A percentile compares a stretch with the other conserved stretches of the same genome.
These are phyloP conservation scores for Citrus cavaleriei DNA, from an alignment of 345 rosid genomes.

Conservation along the genomic window DNA sequence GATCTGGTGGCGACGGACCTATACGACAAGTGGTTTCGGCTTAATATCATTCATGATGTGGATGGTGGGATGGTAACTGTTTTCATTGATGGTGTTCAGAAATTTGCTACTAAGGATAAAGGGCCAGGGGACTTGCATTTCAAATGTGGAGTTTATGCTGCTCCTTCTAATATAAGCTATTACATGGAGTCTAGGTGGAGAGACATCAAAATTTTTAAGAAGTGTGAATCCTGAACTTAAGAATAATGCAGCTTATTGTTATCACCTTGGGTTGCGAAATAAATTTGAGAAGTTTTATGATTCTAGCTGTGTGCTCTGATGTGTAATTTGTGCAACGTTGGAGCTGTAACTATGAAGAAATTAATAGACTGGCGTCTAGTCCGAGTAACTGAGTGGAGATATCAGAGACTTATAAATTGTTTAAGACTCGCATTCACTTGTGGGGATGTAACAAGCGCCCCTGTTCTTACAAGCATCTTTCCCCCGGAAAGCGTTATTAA, in stretches of 20 bases:
- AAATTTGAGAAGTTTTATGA: neutral
- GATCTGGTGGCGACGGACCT: constrained; percentile 14
- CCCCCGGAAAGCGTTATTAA: too few relatives aligned
- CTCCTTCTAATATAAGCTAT: constrained; percentile 16
- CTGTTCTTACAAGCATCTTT: too few relatives aligned
- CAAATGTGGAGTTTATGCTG: constrained; percentile 38
- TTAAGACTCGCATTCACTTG: too few relatives aligned
- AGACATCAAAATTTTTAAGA: constrained; percentile 29
- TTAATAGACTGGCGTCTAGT: too few relatives aligned
- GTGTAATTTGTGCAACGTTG: neutral
- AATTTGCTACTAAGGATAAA: constrained; percentile 6
- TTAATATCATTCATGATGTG: constrained; percentile 37
- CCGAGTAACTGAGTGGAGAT: too few relatives aligned
- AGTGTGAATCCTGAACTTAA: neutral
- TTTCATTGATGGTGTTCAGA: constrained; percentile 17
- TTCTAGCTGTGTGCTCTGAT: neutral
- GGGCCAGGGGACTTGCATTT: constrained; percentile 26
- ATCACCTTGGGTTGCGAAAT: neutral
- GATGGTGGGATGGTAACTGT: constrained; percentile 26
- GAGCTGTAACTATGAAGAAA: too few relatives aligned
- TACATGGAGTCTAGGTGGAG: constrained; percentile 41
- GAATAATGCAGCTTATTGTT: neutral
- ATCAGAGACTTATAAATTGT: too few relatives aligned
- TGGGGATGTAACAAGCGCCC: too few relatives aligned
- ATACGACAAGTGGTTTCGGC: constrained; percentile 39